Conservation (phyloP, 2,329 filamentous ascomycete genomes). For the Fusarium sp. region DNA sequence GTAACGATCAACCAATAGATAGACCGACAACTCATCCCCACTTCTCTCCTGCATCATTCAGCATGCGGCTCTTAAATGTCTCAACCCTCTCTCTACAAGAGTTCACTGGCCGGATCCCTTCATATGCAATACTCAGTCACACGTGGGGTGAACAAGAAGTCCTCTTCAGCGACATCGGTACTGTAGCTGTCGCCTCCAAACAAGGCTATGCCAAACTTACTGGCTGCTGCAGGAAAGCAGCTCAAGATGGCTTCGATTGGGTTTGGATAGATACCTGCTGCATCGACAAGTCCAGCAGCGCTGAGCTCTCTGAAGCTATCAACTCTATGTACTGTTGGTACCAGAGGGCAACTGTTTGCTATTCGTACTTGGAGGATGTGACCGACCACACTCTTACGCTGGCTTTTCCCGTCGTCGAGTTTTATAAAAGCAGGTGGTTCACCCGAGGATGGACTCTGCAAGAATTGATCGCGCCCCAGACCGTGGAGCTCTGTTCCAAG, state of each 20-base stretch:
- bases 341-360: constrained; percentile 7
- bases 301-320: constrained; percentile 22
- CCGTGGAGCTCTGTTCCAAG: constrained; percentile 13
- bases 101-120: constrained; percentile 4
- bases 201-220: constrained; percentile 9
- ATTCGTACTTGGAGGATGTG: constrained; percentile 21
- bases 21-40: background rate
- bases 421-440: constrained; percentile 13
- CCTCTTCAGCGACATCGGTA: constrained; percentile 3
- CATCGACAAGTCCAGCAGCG: constrained; percentile 26
- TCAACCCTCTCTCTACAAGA: constrained; percentile 7
- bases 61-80: constrained; percentile 20
- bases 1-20: background rate
- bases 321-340: constrained; percentile 25
- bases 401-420: constrained; percentile 2
- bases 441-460: constrained; percentile 20
- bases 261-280: constrained; percentile 24
- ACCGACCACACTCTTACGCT: background rate
- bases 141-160: constrained; percentile 22
- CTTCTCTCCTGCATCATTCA: background rate
- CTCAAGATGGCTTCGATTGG: constrained; percentile 15
- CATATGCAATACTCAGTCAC: constrained; percentile 19
- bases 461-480: constrained; percentile 18
- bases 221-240: constrained; percentile 7
- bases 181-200: background rate